Conservation (phyloP, 257 asterid genomes). For the Salvia splendens region DNA sequence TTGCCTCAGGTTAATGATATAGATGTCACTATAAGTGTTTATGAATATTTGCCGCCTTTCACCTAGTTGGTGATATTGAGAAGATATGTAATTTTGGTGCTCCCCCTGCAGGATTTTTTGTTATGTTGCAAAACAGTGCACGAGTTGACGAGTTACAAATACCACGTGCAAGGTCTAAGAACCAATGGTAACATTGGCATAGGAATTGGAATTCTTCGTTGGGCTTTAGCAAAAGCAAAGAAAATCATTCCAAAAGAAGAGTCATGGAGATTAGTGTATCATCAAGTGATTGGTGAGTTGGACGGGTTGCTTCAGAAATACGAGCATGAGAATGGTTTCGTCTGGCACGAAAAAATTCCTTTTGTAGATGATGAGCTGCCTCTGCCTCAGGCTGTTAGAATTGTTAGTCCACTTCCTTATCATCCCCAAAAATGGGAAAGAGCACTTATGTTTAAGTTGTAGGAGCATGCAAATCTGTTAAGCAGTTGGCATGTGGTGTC, state of each 20-base stretch:
- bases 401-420: slow-evolving; percentile 49
- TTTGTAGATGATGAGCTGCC: slow-evolving; percentile 38
- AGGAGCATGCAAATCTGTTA: slow-evolving; percentile 30
- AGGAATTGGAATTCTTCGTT: slow-evolving; percentile 57
- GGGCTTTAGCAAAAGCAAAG: slow-evolving; percentile 38
- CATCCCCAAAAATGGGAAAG: slow-evolving; percentile 48
- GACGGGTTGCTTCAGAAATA: slow-evolving; percentile 43
- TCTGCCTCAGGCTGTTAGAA: slow-evolving; percentile 45
- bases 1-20: neutral
- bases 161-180: slow-evolving; percentile 48
- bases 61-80: neutral
- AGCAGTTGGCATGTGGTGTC: neutral
- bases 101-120: slow-evolving; percentile 54
- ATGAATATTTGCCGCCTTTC: neutral
- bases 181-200: slow-evolving; percentile 49
- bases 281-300: slow-evolving; percentile 44
- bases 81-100: neutral
- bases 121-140: slow-evolving; percentile 44
- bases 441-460: slow-evolving; percentile 37
- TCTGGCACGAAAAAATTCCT: slow-evolving; percentile 58
- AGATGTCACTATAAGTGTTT: neutral
- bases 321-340: slow-evolving; percentile 64
- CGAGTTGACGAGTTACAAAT: slow-evolving; percentile 51
- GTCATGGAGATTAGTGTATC: slow-evolving; percentile 44
- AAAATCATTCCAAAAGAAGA: slow-evolving; percentile 52